These are phyloP conservation scores for Neohortaea acidophila DNA, from an alignment of 495 filamentous ascomycete genomes.

Conservation along the genomic window DNA sequence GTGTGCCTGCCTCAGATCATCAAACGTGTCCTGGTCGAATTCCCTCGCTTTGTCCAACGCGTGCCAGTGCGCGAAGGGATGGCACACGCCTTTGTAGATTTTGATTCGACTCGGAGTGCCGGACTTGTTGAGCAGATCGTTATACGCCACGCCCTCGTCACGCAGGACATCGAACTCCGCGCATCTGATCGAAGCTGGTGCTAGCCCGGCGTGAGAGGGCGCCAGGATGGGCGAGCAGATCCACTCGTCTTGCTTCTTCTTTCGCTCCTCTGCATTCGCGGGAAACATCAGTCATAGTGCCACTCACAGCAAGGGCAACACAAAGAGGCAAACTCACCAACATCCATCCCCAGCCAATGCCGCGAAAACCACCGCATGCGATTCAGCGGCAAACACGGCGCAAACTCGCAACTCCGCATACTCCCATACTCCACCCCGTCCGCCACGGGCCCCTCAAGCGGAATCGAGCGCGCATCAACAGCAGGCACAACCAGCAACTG, in stretches of 20 bases:
- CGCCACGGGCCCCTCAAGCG: background rate
- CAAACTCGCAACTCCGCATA: background rate
- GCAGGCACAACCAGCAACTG: background rate
- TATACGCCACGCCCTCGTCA: background rate
- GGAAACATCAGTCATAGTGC: background rate
- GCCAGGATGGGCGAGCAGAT: background rate
- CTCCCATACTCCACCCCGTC: background rate
- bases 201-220: background rate
- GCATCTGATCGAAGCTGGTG: background rate
- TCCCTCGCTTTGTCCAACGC: background rate
- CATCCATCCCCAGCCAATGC: background rate
- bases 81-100: background rate
- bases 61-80: background rate
- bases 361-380: background rate
- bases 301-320: background rate
- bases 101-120: background rate
- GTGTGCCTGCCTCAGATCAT: background rate
- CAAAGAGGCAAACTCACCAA: background rate
- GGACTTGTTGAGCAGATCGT: background rate
- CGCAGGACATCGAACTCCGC: background rate
- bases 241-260: background rate
- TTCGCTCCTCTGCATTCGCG: background rate
- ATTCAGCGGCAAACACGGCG: background rate
- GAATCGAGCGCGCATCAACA: background rate
- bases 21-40: background rate